Conservation (phyloP, 2,329 filamentous ascomycete species). For the Epichloe coenophiala region DNA sequence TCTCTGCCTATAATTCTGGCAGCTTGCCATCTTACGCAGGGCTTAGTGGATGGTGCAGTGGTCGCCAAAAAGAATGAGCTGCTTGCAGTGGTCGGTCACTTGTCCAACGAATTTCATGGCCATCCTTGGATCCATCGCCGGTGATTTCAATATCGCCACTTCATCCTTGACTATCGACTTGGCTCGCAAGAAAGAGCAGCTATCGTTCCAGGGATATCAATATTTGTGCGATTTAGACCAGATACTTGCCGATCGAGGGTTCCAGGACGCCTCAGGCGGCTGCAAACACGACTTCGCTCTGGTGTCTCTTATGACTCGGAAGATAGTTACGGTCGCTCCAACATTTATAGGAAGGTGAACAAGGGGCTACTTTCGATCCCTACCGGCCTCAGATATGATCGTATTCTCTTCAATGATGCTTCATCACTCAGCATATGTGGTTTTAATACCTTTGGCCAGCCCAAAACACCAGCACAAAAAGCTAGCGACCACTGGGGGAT, state of each 20-base stretch:
- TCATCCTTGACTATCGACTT: constrained; percentile 23
- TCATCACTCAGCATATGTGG: too few species aligned
- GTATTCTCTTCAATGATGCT: constrained; percentile 30
- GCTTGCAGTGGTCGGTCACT: constrained; percentile 31
- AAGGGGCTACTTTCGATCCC: constrained; percentile 26
- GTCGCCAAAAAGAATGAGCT: constrained; percentile 27
- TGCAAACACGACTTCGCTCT: constrained; percentile 21
- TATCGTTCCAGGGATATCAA: constrained; percentile 34
- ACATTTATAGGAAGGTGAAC: constrained; percentile 23
- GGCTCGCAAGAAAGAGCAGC: constrained; percentile 21
- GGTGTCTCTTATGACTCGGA: constrained; percentile 23
- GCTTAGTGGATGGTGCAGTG: too few species aligned
- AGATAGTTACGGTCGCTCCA: constrained; percentile 12
- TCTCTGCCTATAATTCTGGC: too few species aligned
- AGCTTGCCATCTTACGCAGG: too few species aligned
- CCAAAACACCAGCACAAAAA: too few species aligned
- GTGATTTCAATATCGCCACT: constrained; percentile 52
- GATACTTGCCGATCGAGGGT: constrained; percentile 20
- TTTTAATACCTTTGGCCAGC: too few species aligned
- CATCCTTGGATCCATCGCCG: constrained; percentile 32
- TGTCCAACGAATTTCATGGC: constrained; percentile 25
- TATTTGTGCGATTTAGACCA: constrained; percentile 33
- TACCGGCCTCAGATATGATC: constrained; percentile 7
- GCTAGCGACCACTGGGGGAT: too few species aligned
- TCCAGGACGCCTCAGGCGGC: too few species aligned